Base-by-base conservation (phyloP, 805 yeast species). In the Zygotorulaspora florentina region DNA sequence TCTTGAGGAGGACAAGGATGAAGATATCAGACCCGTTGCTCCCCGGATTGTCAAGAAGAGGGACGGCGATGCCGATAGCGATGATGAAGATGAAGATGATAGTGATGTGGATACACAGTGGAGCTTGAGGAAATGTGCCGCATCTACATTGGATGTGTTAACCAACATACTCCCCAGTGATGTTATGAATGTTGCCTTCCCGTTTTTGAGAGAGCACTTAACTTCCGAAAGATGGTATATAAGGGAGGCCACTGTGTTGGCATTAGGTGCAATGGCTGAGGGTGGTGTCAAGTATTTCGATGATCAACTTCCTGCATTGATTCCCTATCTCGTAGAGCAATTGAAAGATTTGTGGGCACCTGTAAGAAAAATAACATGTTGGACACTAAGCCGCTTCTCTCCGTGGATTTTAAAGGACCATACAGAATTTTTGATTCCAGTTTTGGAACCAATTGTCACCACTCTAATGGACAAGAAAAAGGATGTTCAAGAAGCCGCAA, bases 401-500 rank as follows among this genome's bases (percentile, higher is more conserved):
- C 58, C 76, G 2, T 89, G 96, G 96, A 83, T 91, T 17, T 77
- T 87, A 40, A 73, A 74, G 4, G 87, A 85, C 59, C 85, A 78
- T 61, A 75, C 88, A 8, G 75, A 70, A 51, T 85, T 84, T 57
- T 83, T 86, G 61, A 70, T 76, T 46, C 93, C 93, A 4, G 87
- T 93, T 0, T 74, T 93, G 48, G 81, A 85, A 56, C 78, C 93
- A 2, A 75, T 93, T 39, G 75, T 93, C 61, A 69, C 64, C 40
- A 85, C 93, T 66, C 80, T 87, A 18, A 69, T 88, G 54, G 98
- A 93, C 64, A 74, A 72, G 42, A 88, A 87, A 69, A 89, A 90
- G 62, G 85, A 85, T 46, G 99, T 91, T n/a, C 99, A 93, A 68
- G 91, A 89, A 58, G 85, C 96, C 46, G 96, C 96, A 1, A 87